Conservation (phyloP, 1,284 basidiomycete species). For the Cerioporus squamosus region DNA sequence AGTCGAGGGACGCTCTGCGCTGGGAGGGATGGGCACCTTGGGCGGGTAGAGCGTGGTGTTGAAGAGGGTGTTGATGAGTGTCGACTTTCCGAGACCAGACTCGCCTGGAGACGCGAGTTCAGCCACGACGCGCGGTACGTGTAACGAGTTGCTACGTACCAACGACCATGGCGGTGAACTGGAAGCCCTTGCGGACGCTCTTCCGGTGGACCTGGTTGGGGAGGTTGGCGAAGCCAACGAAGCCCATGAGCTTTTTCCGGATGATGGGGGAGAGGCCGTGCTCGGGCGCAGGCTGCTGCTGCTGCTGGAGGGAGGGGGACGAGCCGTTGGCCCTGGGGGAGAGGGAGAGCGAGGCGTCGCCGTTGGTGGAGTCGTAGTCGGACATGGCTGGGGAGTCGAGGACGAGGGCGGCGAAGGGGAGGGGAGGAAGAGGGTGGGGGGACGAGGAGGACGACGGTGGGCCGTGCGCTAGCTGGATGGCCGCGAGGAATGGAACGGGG, state of each 20-base stretch:
- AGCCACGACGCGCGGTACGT: conserved; percentile 25
- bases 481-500: conserved; percentile 42
- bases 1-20: conserved; percentile 87
- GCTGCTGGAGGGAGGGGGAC: conserved; percentile 56
- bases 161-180: conserved; percentile 97
- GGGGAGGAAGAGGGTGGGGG: conserved; percentile 29
- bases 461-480: conserved; percentile 35
- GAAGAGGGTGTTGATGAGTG: conserved; percentile 97
- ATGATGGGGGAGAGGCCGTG: conserved; percentile 65
- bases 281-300: conserved; percentile 33
- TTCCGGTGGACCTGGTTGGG: conserved; percentile 98
- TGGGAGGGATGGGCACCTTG: conserved; percentile 82
- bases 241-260: conserved; percentile 91
- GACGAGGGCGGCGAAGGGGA: conserved; percentile 24
- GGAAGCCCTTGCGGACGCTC: conserved; percentile 95
- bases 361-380: conserved; percentile 70
- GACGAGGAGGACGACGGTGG: conserved; percentile 22
- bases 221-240: conserved; percentile 90
- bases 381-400: conserved; percentile 51
- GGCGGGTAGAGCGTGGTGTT: conserved; percentile 92
- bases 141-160: conserved; percentile 62
- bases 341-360: conserved; percentile 52
- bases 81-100: conserved; percentile 97
- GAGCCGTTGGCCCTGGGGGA: conserved; percentile 58
- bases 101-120: conserved; percentile 66